Conservation (phyloP, 2,329 filamentous ascomycete species). For the Chaetomiaceae sp. region DNA sequence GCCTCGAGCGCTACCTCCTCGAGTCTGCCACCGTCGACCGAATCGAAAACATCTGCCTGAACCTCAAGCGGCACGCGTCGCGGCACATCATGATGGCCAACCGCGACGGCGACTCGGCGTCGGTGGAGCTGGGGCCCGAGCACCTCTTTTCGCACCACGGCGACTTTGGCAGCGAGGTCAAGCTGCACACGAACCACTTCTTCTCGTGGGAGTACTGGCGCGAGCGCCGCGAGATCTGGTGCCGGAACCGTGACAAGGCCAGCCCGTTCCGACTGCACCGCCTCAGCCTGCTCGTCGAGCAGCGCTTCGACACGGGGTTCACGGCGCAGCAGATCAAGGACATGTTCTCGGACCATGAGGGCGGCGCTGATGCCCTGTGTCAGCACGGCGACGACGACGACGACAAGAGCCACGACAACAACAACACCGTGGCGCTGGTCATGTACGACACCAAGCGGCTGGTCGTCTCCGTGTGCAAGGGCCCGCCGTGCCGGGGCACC, state of each 20-base stretch:
- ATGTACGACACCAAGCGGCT: conserved; percentile 21
- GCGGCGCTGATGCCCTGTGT: conserved; percentile 21
- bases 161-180: conserved; percentile 18
- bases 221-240: conserved; percentile 17
- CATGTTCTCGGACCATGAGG: conserved; percentile 25
- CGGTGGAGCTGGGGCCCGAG: conserved; percentile 27
- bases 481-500: conserved; percentile 20
- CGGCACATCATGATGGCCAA: conserved; percentile 26
- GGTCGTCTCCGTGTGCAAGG: conserved; percentile 21
- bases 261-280: conserved; percentile 24
- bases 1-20: conserved; percentile 25
- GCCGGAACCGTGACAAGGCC: conserved; percentile 23
- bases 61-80: conserved; percentile 27
- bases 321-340: conserved; percentile 8
- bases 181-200: conserved; percentile 31
- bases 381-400: conserved; percentile 7
- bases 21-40: conserved; percentile 22
- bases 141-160: conserved; percentile 20
- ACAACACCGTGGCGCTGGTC: conserved; percentile 23
- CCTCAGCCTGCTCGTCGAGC: conserved; percentile 14
- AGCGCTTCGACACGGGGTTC: background rate
- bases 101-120: conserved; percentile 22
- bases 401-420: background rate
- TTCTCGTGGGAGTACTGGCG: conserved; percentile 18
- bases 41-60: conserved; percentile 13